Percentiles rank a stretch among this genome's conserved stretches.
Evolutionary conservation across 345 rosid species (phyloP).

Genomic region (Populus euphratica): DNA sequence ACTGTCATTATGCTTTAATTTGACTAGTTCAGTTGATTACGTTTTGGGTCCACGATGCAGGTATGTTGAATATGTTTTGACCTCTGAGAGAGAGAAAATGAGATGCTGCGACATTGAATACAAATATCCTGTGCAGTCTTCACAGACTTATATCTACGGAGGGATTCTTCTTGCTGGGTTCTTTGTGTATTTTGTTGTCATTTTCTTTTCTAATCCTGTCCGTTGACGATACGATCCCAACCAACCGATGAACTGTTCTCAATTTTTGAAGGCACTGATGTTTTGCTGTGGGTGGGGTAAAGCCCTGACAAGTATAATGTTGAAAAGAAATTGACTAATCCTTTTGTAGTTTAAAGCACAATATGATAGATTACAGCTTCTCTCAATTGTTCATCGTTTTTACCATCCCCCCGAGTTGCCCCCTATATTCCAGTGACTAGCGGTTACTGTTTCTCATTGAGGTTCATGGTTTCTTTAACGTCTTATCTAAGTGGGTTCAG

Average conservation of each 20-base stretch:
- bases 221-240: conserved; percentile 42
- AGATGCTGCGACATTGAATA: conserved; percentile 76
- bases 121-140: conserved; percentile 71
- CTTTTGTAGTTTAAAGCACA: background rate
- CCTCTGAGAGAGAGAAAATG: conserved; percentile 69
- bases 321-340: too few species aligned
- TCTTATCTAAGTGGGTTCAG: too few species aligned
- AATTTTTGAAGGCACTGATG: background rate
- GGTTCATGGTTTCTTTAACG: too few species aligned
- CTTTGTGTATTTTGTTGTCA: conserved; percentile 75
- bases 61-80: conserved; percentile 73
- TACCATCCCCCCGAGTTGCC: too few species aligned
- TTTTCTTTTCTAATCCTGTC: conserved; percentile 82
- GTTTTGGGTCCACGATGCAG: conserved; percentile 27
- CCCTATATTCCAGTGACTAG: too few species aligned
- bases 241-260: background rate
- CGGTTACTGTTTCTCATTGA: too few species aligned
- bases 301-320: background rate
- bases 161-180: conserved; percentile 89
- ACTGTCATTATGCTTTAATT: background rate
- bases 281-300: background rate
- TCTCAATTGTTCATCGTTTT: too few species aligned
- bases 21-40: background rate
- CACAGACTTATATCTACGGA: conserved; percentile 81
- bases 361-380: background rate